These are phyloP conservation scores for Tolypocladium guangdongense DNA, from an alignment of 2,329 filamentous ascomycete genomes.

Conservation along the genomic window DNA sequence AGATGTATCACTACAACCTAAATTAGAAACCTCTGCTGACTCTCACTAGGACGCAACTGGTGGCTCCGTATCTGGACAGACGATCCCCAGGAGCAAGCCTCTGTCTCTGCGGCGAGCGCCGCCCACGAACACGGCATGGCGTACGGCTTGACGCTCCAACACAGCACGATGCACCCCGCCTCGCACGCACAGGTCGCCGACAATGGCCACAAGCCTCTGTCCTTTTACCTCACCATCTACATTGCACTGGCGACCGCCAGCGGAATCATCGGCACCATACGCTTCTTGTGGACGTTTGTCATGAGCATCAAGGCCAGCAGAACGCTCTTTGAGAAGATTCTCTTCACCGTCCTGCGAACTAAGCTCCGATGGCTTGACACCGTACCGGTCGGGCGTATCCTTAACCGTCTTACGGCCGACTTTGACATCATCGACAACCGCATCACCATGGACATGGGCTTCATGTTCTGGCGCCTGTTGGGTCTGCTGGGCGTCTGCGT, in stretches of 20 bases:
- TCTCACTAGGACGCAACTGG: constrained; percentile 41
- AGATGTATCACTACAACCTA: constrained; percentile 4
- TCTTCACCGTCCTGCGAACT: constrained; percentile 56
- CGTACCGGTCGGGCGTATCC: constrained; percentile 62
- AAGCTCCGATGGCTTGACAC: constrained; percentile 75
- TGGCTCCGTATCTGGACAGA: constrained; percentile 55
- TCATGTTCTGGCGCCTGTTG: constrained; percentile 48
- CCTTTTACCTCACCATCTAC: constrained; percentile 60
- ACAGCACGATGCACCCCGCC: constrained; percentile 30
- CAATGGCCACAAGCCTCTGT: constrained; percentile 27
- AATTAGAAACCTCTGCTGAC: neutral
- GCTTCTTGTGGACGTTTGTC: constrained; percentile 52
- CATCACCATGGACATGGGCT: constrained; percentile 51
- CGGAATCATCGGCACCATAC: constrained; percentile 47
- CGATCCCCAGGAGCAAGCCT: neutral
- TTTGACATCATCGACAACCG: constrained; percentile 63
- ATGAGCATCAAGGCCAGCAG: constrained; percentile 61
- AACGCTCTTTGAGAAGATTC: constrained; percentile 54
- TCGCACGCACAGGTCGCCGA: constrained; percentile 16
- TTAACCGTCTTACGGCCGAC: constrained; percentile 71
- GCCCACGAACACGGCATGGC: constrained; percentile 24
- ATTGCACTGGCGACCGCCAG: constrained; percentile 45
- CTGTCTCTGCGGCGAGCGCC: neutral
- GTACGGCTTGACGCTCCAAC: constrained; percentile 36
- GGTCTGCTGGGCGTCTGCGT: constrained; percentile 54